Base-by-base conservation (phyloP, 164 flowering plant genomes). In the Magnolia sinica region DNA sequence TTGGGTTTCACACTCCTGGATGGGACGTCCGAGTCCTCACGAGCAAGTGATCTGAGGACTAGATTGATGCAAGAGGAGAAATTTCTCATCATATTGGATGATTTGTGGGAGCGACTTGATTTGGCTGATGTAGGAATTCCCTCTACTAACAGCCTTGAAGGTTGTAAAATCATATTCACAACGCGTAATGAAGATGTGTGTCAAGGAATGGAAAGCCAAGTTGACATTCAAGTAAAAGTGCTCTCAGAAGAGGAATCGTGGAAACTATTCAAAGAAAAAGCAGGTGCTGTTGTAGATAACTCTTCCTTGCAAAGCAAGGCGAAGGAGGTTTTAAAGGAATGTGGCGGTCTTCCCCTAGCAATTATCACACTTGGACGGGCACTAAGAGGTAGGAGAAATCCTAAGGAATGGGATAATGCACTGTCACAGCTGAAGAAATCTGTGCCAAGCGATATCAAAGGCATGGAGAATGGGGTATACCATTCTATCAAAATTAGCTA, bases 21-120 rank as follows among this genome's bases (percentile, higher is more conserved):
- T 27, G 70, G 14, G 8, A 19, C n/a, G n/a, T n/a, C 23, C 11
- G 13, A 7, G 70, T 18, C 31, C 51, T 24, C 20, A 68, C 66
- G 61, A 16, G 51, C 19, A 72, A 63, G 50, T 27, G n/a, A 72
- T 24, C 18, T 77, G 14, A 27, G 14, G 13, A 10, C 8, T 19
- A 23, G 58, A 18, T 50, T 72, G 22, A 27, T 14, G 75, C 8
- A 23, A 22, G 20, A 58, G 50, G 66, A 67, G 71, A 78, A 55
- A 59, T 51, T 72, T 22, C 19, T 78, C n/a, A 27, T 73, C 37
- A 66, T 78, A 27, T n/a, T 72, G 29, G 76, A 78, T 73, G 80
- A 78, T 72, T 24, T 73, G 27, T 65, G 76, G 71, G 52, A 18
- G 14, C 7, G 27, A 8, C 55, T 78, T 13, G 7, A 45, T 50